phyloP scores from a whole-genome alignment of 306 rosid genomes.

The Rosa chinensis region DNA sequence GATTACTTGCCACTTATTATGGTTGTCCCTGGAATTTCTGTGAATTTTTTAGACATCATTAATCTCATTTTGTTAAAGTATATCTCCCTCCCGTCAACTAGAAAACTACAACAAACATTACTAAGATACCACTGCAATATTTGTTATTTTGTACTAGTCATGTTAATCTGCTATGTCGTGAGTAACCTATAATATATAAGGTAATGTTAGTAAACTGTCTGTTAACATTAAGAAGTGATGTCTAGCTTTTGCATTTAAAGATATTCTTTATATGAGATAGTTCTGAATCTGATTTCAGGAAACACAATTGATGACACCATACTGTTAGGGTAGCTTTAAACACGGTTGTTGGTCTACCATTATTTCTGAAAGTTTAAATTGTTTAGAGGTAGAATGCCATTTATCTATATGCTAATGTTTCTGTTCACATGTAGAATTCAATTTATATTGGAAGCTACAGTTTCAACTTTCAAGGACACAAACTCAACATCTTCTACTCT shows the following conservation, averaged over 20 bases:
- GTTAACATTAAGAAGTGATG: not conserved
- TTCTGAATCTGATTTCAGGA: not conserved
- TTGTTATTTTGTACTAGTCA: too few species aligned
- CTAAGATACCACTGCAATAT: not conserved
- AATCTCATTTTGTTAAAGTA: not conserved
- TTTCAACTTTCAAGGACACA: not conserved
- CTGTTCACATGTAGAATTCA: not conserved
- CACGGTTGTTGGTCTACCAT: not conserved
- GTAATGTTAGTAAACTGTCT: not conserved
- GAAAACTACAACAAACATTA: not conserved
- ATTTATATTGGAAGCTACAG: not conserved
- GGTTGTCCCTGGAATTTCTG: conserved; percentile 4
- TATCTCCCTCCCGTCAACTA: not conserved
- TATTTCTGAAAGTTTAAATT: not conserved
- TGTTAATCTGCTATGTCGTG: too few species aligned
- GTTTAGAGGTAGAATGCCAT: not conserved
- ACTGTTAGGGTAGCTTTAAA: not conserved
- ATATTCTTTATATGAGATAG: not conserved
- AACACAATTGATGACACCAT: not conserved
- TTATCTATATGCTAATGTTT: not conserved
- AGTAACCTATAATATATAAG: not conserved
- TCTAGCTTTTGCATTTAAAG: not conserved
- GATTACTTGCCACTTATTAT: conserved; percentile 11
- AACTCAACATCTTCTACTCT: not conserved
- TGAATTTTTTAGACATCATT: not conserved